Evolutionary conservation across 805 yeast species (phyloP), one percentile per base, ranked within the genome.

Genomic region (Deakozyma indianensis): DNA sequence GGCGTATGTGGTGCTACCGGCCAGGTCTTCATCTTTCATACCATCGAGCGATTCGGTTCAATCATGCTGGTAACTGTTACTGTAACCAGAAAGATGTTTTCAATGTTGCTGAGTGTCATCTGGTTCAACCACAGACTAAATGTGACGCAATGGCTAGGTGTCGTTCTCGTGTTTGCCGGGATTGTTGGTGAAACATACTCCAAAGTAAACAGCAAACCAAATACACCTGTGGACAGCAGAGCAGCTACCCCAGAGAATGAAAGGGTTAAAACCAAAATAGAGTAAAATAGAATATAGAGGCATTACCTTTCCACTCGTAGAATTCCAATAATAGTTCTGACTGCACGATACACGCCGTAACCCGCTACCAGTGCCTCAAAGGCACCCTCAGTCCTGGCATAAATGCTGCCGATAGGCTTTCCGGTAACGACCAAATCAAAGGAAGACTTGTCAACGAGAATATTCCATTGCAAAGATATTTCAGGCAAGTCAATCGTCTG

Each of bases 1-100:
- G 80, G 88, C 0, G 45, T 78, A 0, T 79, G 85, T 58, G 98
- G 97, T 2, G 80, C 96, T 0, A 56, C 86, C 23, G 99, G 99
- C 15, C 97, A 92, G 62, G 75, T 88, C n/a, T 92, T 94, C 64
- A 85, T 92, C 40, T 92, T 88, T 58, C 63, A 78, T 45, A 86
- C 95, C 1, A 65, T 92, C 41, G 92, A 85, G 53, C 71, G 75
- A 47, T 92, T 84, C 58, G 95, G 90, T 43, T 85, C 96, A 1
- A 66, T 92, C 48, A 74, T 83, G 0, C 68, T 92, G 45, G 87
- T 90, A 23, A 90, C 95, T 35, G 90, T 94, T 16, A 92, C 97
- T 0, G 96, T 92, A 7, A 90, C 98, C 1, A 73, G 99, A 54
- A 92, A 92, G 58, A 90, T 92, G 96, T 68, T 87, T 43, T 86